Evolutionary conservation across 306 rosid species (phyloP).

Genomic region (Prunus salicina): DNA sequence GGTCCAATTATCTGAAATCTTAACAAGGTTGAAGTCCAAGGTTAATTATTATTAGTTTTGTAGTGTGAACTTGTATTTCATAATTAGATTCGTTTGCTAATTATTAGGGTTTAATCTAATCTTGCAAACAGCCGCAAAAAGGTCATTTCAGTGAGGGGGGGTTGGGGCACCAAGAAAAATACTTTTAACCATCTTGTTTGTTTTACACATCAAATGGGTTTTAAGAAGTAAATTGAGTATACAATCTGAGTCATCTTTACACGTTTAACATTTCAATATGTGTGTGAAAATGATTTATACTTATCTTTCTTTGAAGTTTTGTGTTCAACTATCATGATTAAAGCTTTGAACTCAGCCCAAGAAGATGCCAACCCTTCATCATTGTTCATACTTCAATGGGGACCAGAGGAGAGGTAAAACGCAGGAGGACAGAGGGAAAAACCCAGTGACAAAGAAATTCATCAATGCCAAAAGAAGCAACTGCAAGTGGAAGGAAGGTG

Average conservation of each 20-base stretch:
- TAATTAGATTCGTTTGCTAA: slow-evolving; percentile 31
- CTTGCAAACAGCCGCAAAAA: slow-evolving; percentile 20
- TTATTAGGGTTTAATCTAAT: slow-evolving; percentile 25
- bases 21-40: neutral
- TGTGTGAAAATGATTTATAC: neutral
- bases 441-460: neutral
- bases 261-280: neutral
- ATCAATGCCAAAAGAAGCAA: too few relatives aligned
- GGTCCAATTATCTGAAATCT: too few relatives aligned
- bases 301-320: slow-evolving; percentile 4
- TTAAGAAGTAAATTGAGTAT: neutral
- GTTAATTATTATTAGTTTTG: neutral
- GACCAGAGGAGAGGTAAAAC: neutral
- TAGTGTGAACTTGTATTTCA: slow-evolving; percentile 18
- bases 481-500: too few relatives aligned
- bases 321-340: slow-evolving; percentile 15
- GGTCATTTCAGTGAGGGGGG: slow-evolving; percentile 19
- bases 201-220: slow-evolving; percentile 2
- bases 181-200: slow-evolving; percentile 24
- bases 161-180: slow-evolving; percentile 27
- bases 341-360: neutral
- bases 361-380: neutral
- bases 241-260: neutral
- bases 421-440: neutral
- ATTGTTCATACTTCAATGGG: neutral